A percentile compares a stretch with the other conserved stretches of the same genome.
phyloP scores from a whole-genome alignment of 345 rosid species.

The Barbarea vulgaris region DNA sequence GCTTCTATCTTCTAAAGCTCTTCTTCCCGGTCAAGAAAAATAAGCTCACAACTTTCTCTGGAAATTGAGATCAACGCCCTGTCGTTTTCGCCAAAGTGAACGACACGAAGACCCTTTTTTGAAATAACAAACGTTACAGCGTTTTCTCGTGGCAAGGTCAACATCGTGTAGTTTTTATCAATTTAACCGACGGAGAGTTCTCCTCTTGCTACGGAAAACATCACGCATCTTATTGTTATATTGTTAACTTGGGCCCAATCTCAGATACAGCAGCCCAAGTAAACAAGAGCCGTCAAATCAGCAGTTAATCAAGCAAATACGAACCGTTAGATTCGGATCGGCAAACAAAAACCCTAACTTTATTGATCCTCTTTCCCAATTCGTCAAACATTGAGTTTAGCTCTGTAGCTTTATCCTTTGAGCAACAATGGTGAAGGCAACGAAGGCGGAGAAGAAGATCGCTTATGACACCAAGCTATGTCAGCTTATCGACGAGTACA shows the following conservation, averaged over 20 bases:
- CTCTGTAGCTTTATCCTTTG: background rate
- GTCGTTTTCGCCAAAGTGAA: background rate
- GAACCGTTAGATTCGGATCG: conserved; percentile 56
- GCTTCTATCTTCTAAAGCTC: background rate
- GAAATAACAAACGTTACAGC: background rate
- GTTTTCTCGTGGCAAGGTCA: background rate
- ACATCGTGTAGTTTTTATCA: conserved; percentile 3
- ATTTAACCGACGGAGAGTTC: background rate
- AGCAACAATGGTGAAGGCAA: conserved; percentile 41
- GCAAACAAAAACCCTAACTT: conserved; percentile 19
- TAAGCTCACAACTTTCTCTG: background rate
- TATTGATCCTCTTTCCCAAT: background rate
- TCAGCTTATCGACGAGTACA: conserved; percentile 71
- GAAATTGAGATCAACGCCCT: conserved; percentile 16
- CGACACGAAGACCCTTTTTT: background rate
- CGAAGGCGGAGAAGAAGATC: conserved; percentile 78
- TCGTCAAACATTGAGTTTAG: background rate
- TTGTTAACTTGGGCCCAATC: background rate
- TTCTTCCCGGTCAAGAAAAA: conserved; percentile 18
- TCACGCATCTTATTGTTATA: conserved; percentile 19
- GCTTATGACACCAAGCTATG: conserved; percentile 80
- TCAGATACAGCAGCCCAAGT: conserved; percentile 1
- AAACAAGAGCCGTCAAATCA: conserved; percentile 20
- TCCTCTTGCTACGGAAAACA: background rate
- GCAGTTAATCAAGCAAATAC: background rate